Conservation (phyloP, 805 yeast species). For the Ogataea saltuana region DNA sequence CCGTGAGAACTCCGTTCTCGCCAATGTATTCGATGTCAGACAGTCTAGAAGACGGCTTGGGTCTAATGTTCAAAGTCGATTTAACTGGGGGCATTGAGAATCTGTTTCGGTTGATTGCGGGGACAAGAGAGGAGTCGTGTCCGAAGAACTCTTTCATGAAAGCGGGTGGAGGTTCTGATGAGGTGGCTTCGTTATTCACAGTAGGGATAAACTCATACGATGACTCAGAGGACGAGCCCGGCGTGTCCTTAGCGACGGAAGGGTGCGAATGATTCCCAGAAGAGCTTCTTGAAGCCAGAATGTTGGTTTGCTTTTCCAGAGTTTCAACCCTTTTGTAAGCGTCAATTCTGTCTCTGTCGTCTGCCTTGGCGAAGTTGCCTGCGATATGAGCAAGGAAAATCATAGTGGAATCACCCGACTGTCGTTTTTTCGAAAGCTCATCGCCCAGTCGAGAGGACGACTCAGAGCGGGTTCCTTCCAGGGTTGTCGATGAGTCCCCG, state of each 20-base stretch:
- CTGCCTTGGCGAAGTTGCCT: slow-evolving; percentile 70
- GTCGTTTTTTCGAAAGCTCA: neutral
- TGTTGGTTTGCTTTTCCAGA: slow-evolving; percentile 37
- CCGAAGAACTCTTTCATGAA: slow-evolving; percentile 30
- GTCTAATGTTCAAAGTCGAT: slow-evolving; percentile 44
- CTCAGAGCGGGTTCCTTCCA: neutral
- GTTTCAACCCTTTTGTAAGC: slow-evolving; percentile 51
- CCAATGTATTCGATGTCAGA: slow-evolving; percentile 69
- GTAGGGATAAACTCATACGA: no score
- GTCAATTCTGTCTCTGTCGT: slow-evolving; percentile 60
- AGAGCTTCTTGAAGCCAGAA: neutral
- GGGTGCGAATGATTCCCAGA: slow-evolving; percentile 7
- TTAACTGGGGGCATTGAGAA: slow-evolving; percentile 46
- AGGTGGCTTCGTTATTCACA: neutral
- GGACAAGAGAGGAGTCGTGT: slow-evolving; percentile 29
- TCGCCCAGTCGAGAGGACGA: neutral
- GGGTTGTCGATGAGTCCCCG: no score
- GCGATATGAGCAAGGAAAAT: slow-evolving; percentile 78
- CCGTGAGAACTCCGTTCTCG: slow-evolving; percentile 51
- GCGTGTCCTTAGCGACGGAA: no score
- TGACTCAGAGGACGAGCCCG: no score
- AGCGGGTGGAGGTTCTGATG: slow-evolving; percentile 10
- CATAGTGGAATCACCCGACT: slow-evolving; percentile 47
- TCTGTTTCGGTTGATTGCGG: slow-evolving; percentile 30
- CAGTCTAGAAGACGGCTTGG: slow-evolving; percentile 47